phyloP scores from a whole-genome alignment of 441 rosid species.

The Mallotus repandus region DNA sequence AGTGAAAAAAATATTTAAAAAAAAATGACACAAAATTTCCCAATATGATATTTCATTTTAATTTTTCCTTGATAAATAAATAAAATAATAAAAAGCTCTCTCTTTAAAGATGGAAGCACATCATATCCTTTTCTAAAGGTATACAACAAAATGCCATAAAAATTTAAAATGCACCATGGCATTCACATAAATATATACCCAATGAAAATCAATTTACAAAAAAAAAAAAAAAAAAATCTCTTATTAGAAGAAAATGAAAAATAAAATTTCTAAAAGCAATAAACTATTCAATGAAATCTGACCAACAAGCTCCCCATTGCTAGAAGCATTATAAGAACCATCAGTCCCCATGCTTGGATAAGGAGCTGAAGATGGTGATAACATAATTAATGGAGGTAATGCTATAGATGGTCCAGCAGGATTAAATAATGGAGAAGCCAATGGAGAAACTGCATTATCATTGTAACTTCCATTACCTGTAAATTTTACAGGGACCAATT shows the following conservation, averaged over 20 bases:
- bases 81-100: too few species aligned
- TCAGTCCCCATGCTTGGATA: not conserved
- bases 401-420: constrained; percentile 4
- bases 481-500: too few species aligned
- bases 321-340: not conserved
- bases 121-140: too few species aligned
- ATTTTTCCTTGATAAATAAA: not conserved
- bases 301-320: not conserved
- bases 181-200: too few species aligned
- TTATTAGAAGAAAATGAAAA: constrained; percentile 3
- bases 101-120: too few species aligned
- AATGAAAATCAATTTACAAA: too few species aligned
- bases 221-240: too few species aligned
- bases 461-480: not conserved
- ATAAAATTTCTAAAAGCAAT: not conserved
- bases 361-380: constrained; percentile 17
- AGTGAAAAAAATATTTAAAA: too few species aligned
- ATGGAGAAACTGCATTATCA: constrained; percentile 5
- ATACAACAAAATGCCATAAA: too few species aligned
- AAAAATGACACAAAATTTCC: too few species aligned
- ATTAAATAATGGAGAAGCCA: constrained; percentile 5
- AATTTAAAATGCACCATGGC: too few species aligned
- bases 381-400: constrained; percentile 12
- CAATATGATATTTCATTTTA: too few species aligned
- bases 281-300: not conserved